These are phyloP conservation scores for Camelina sativa DNA, from an alignment of 345 rosid species.

Conservation along the genomic window DNA sequence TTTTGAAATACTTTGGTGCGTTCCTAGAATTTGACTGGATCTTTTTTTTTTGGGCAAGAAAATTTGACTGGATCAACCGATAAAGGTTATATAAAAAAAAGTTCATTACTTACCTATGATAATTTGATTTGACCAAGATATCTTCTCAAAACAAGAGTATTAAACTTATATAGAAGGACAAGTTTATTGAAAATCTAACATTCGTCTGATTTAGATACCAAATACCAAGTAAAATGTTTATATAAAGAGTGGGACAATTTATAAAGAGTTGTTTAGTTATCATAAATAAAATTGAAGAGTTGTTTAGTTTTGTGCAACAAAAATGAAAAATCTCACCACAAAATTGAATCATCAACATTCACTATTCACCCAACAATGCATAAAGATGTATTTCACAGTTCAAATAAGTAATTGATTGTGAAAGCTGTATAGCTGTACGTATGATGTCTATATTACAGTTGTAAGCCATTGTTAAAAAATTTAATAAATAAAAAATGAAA, in stretches of 20 bases:
- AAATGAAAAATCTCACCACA: background rate
- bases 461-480: conserved; percentile 32
- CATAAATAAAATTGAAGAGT: background rate
- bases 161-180: too few relatives aligned
- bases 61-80: too few relatives aligned
- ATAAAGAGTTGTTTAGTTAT: background rate
- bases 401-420: conserved; percentile 23
- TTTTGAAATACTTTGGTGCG: too few relatives aligned
- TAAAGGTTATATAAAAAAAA: too few relatives aligned
- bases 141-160: too few relatives aligned
- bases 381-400: conserved; percentile 3
- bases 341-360: conserved; percentile 14
- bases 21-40: too few relatives aligned
- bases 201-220: too few relatives aligned
- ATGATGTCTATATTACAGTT: conserved; percentile 40
- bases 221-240: background rate
- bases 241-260: background rate
- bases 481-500: background rate
- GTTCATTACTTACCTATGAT: too few relatives aligned
- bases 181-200: too few relatives aligned
- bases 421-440: conserved; percentile 39
- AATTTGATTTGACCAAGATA: too few relatives aligned
- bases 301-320: background rate
- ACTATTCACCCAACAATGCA: conserved; percentile 1
- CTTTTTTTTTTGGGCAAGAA: too few relatives aligned